A percentile compares a stretch with the other conserved stretches of the same genome.
These are phyloP conservation scores for Euphorbia pulcherrima DNA, from an alignment of 345 rosid species.

Conservation along the genomic window DNA sequence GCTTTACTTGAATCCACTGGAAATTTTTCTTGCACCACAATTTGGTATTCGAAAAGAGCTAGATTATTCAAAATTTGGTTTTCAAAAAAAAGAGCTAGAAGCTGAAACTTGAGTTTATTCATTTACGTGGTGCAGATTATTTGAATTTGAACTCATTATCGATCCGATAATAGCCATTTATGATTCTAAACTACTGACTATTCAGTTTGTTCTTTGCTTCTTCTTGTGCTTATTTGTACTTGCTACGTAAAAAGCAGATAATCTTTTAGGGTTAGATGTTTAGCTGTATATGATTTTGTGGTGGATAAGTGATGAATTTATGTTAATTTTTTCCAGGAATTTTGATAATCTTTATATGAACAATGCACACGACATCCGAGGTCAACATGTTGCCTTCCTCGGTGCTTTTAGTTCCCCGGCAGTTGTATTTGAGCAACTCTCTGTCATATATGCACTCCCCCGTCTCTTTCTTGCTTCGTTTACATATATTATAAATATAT, in stretches of 20 bases:
- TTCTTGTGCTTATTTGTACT: not conserved
- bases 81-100: too few species aligned
- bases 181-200: not conserved
- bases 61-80: too few species aligned
- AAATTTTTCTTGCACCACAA: not conserved
- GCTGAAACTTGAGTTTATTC: too few species aligned
- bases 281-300: not conserved
- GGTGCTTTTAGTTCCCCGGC: slow-evolving; percentile 88
- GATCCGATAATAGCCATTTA: not conserved
- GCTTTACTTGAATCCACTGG: not conserved
- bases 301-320: not conserved
- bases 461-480: slow-evolving; percentile 89
- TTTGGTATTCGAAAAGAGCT: too few species aligned
- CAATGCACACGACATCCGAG: slow-evolving; percentile 85
- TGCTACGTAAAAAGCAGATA: not conserved
- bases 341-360: slow-evolving; percentile 86
- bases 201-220: not conserved
- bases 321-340: slow-evolving; percentile 51
- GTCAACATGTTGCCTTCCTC: slow-evolving; percentile 93
- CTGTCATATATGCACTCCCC: slow-evolving; percentile 91
- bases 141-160: too few species aligned
- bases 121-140: too few species aligned
- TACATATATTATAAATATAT: too few species aligned
- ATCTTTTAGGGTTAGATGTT: not conserved
- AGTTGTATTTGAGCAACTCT: slow-evolving; percentile 92